Evolutionary conservation across 306 rosid genomes (phyloP).

Genomic region (Acacia crassicarpa): DNA sequence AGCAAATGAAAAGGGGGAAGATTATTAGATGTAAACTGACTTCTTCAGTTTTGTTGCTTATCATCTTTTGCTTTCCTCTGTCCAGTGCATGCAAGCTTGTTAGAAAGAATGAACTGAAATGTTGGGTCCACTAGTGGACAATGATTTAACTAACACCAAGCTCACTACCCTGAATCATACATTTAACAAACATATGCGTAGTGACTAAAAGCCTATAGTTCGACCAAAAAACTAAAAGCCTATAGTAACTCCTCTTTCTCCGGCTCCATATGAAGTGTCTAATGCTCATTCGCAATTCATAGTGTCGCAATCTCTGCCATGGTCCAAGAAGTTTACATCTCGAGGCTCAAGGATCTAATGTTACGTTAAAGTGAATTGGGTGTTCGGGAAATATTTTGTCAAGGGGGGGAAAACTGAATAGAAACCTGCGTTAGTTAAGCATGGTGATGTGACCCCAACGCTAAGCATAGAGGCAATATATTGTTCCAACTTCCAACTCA

Average conservation of each 20-base stretch:
- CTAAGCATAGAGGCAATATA: background rate
- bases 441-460: background rate
- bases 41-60: conserved; percentile 14
- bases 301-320: background rate
- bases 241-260: background rate
- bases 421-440: background rate
- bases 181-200: background rate
- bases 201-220: background rate
- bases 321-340: background rate
- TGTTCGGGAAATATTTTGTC: too few relatives aligned
- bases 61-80: background rate
- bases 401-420: too few relatives aligned
- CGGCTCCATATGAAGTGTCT: background rate
- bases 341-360: background rate
- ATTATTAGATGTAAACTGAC: conserved; percentile 27
- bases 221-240: too few relatives aligned
- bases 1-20: conserved; percentile 39
- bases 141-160: background rate
- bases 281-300: background rate
- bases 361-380: too few relatives aligned
- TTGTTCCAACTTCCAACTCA: background rate
- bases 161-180: background rate
- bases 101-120: background rate
- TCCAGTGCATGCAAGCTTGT: background rate
- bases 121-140: background rate